Conservation (phyloP, 345 rosid species). For the Populus simonii region DNA sequence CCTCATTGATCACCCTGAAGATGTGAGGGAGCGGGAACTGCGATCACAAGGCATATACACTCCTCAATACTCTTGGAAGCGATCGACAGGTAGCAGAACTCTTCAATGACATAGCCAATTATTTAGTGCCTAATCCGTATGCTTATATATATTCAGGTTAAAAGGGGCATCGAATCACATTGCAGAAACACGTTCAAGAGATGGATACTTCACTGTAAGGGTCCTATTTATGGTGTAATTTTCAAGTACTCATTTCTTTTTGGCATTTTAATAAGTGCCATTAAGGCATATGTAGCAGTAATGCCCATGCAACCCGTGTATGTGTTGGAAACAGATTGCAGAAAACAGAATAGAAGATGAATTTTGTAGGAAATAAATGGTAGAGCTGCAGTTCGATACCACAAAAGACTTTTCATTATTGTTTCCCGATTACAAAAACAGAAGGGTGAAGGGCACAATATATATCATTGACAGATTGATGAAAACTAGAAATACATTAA, state of each 20-base stretch:
- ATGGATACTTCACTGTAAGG: not conserved
- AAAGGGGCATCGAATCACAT: not conserved
- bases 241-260: not conserved
- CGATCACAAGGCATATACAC: not conserved
- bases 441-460: too few species aligned
- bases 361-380: too few species aligned
- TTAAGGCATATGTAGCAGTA: not conserved
- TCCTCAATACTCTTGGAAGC: conserved; percentile 11
- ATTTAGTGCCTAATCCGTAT: conserved; percentile 3
- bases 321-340: not conserved
- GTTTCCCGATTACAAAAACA: too few species aligned
- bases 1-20: conserved; percentile 14
- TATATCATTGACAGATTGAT: too few species aligned
- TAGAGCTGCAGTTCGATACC: too few species aligned
- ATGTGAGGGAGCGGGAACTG: conserved; percentile 10
- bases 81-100: conserved; percentile 10
- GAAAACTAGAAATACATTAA: too few species aligned
- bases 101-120: conserved; percentile 9
- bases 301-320: not conserved
- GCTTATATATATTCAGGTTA: not conserved
- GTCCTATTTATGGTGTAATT: not conserved
- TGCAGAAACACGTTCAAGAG: not conserved
- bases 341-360: too few species aligned
- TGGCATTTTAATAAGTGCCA: not conserved
- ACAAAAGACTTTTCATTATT: too few species aligned